These are phyloP conservation scores for Botryotinia narcissicola DNA, from an alignment of 2,329 filamentous ascomycete genomes.

Conservation along the genomic window DNA sequence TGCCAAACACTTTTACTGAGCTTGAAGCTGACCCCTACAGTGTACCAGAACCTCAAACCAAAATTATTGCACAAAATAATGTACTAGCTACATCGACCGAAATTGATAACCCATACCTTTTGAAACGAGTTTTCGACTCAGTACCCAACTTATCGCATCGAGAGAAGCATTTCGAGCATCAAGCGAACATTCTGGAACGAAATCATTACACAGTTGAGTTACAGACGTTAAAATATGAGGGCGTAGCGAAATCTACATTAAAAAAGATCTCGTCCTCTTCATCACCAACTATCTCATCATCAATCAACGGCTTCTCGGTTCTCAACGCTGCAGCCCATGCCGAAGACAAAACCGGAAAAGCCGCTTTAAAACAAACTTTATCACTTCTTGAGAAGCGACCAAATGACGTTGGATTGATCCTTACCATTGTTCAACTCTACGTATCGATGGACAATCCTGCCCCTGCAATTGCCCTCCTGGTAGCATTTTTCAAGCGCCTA, in stretches of 20 bases:
- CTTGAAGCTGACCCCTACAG: constrained; percentile 44
- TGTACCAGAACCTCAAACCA: constrained; percentile 65
- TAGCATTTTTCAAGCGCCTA: constrained; percentile 70
- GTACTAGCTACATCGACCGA: constrained; percentile 44
- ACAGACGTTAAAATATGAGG: constrained; percentile 64
- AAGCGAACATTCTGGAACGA: constrained; percentile 57
- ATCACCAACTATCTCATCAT: constrained; percentile 49
- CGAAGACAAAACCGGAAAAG: constrained; percentile 60
- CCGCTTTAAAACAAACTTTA: constrained; percentile 67
- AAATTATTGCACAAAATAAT: constrained; percentile 67
- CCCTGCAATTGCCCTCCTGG: constrained; percentile 71
- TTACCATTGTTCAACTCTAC: constrained; percentile 81
- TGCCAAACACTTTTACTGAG: constrained; percentile 11
- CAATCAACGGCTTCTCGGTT: constrained; percentile 56
- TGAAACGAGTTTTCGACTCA: constrained; percentile 59
- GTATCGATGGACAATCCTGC: constrained; percentile 67
- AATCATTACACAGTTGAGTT: constrained; percentile 66
- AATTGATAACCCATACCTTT: constrained; percentile 63
- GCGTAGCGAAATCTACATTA: constrained; percentile 52
- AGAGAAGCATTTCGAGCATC: constrained; percentile 71
- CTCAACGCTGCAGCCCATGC: constrained; percentile 74
- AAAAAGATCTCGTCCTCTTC: constrained; percentile 45
- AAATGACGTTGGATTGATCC: constrained; percentile 73
- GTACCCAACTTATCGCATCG: constrained; percentile 52
- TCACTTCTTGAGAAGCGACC: constrained; percentile 71